Evolutionary conservation across 345 rosid genomes (phyloP).

Genomic region (Nephelium lappaceum): DNA sequence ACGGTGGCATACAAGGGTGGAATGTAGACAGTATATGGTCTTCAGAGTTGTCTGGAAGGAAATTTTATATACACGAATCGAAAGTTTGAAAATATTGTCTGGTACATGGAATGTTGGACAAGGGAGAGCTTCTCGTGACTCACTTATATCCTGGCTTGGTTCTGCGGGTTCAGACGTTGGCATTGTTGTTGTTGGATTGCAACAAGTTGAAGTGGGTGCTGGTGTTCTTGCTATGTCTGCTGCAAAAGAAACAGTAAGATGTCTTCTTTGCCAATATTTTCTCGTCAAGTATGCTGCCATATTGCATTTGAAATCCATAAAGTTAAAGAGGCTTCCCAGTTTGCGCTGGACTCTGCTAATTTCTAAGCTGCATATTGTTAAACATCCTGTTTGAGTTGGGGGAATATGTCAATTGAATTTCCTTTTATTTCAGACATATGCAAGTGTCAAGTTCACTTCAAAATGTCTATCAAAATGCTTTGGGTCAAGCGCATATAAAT

Average conservation of each 20-base stretch:
- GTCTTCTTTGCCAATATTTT: slow-evolving; percentile 16
- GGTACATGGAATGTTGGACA: slow-evolving; percentile 90
- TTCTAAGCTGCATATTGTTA: neutral
- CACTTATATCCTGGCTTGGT: slow-evolving; percentile 70
- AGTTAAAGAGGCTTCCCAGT: slow-evolving; percentile 1
- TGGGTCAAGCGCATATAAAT: neutral
- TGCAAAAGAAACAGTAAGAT: slow-evolving; percentile 81
- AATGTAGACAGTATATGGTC: slow-evolving; percentile 58
- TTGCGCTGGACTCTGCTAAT: neutral
- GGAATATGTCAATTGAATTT: slow-evolving; percentile 1
- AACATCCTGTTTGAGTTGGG: neutral
- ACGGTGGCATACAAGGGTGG: slow-evolving; percentile 92
- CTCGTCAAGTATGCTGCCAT: neutral
- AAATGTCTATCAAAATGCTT: neutral
- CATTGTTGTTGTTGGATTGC: slow-evolving; percentile 74
- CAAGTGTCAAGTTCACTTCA: neutral
- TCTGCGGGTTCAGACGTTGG: slow-evolving; percentile 65
- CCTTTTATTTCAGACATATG: neutral
- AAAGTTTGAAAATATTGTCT: slow-evolving; percentile 59
- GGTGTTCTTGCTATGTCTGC: slow-evolving; percentile 93
- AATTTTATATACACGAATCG: slow-evolving; percentile 55
- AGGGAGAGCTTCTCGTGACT: slow-evolving; percentile 65
- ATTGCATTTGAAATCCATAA: neutral
- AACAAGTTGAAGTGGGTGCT: slow-evolving; percentile 91
- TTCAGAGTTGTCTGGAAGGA: slow-evolving; percentile 64